These are phyloP conservation scores for Flueggea neowawraea DNA, from an alignment of 441 rosid species.

Conservation along the genomic window DNA sequence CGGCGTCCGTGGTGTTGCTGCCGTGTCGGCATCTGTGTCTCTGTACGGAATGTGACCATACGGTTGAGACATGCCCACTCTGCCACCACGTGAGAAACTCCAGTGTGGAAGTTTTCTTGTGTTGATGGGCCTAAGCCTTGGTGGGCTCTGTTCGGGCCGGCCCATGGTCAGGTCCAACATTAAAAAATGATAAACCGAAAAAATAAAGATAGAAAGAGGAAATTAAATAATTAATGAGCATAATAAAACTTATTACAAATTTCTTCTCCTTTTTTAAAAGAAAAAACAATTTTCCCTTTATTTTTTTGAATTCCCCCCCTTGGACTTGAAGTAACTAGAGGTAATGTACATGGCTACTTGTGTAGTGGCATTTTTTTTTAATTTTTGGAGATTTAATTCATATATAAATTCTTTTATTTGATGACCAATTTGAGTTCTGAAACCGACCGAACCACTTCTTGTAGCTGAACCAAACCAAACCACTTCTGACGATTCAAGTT, in stretches of 20 bases:
- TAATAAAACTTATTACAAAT: constrained; percentile 1
- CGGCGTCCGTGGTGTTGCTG: constrained; percentile 70
- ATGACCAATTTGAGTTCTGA: no score
- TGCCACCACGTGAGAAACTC: constrained; percentile 59
- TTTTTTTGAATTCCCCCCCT: constrained; percentile 18
- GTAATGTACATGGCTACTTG: constrained; percentile 50
- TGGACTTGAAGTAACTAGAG: constrained; percentile 28
- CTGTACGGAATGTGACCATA: constrained; percentile 72
- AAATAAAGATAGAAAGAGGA: background rate
- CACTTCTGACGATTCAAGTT: no score
- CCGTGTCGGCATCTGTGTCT: constrained; percentile 91
- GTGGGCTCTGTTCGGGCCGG: background rate
- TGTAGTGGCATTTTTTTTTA: constrained; percentile 27
- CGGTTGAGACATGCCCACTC: constrained; percentile 70
- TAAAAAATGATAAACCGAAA: background rate
- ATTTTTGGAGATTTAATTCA: constrained; percentile 21
- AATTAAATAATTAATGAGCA: background rate
- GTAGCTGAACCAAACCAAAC: no score
- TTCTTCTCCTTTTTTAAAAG: constrained; percentile 3
- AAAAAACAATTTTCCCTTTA: constrained; percentile 1
- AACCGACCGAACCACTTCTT: no score
- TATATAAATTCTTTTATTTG: constrained; percentile 43
- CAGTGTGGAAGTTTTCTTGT: constrained; percentile 69
- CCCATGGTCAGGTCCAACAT: background rate
- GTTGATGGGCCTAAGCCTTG: constrained; percentile 26